phyloP scores from a whole-genome alignment of 805 yeast genomes.

The Kodamaea kaohsiungensis region DNA sequence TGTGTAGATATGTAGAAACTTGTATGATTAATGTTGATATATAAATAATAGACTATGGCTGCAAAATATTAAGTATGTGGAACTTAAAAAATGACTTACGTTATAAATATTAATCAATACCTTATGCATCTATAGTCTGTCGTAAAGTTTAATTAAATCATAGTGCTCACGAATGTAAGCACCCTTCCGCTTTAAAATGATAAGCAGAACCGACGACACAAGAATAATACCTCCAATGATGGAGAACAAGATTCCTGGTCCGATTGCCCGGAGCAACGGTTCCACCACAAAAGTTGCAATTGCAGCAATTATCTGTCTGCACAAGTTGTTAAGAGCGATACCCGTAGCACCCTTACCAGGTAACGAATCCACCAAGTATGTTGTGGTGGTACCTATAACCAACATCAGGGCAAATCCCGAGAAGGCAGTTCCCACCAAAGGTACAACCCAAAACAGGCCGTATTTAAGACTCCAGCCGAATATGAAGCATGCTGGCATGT shows the following conservation, averaged over 20 bases:
- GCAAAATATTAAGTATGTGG: too few relatives aligned
- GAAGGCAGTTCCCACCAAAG: conserved; percentile 76
- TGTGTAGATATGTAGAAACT: too few relatives aligned
- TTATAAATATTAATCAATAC: not conserved
- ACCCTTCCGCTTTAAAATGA: conserved; percentile 55
- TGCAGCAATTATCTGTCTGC: conserved; percentile 74
- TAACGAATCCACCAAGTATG: conserved; percentile 78
- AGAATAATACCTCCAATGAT: conserved; percentile 62
- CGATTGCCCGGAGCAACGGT: conserved; percentile 66
- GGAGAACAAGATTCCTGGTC: conserved; percentile 68
- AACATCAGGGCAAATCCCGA: conserved; percentile 86
- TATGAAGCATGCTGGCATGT: conserved; percentile 66
- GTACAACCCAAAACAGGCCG: conserved; percentile 72
- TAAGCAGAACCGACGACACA: conserved; percentile 41
- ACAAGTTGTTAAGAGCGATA: conserved; percentile 76
- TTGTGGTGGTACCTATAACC: conserved; percentile 76
- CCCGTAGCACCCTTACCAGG: conserved; percentile 92
- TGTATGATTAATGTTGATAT: too few relatives aligned
- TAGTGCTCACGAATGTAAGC: conserved; percentile 63
- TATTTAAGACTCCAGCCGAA: conserved; percentile 82
- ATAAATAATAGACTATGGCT: too few relatives aligned
- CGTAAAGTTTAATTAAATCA: conserved; percentile 59
- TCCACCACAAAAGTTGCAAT: conserved; percentile 73
- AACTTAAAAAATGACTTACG: too few relatives aligned
- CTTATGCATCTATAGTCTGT: conserved; percentile 33